These are phyloP conservation scores for Juncus effusus DNA, from an alignment of 176 grass and related monocot species.

Conservation along the genomic window DNA sequence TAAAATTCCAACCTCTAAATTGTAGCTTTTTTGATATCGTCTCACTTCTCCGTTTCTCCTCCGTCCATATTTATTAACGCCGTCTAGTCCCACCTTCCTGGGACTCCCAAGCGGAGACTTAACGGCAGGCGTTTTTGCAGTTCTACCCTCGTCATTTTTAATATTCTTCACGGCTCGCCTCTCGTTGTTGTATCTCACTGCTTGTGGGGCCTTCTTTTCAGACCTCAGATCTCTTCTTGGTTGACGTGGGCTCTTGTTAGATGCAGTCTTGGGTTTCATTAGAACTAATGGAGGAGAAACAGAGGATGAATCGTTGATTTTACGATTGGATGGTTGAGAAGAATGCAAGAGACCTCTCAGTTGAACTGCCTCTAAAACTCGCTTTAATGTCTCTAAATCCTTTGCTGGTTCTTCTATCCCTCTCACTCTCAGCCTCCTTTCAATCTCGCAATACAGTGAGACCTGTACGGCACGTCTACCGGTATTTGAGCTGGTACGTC, in stretches of 20 bases:
- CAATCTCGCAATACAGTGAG: constrained; percentile 33
- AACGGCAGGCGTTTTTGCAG: constrained; percentile 1
- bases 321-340: background rate
- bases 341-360: constrained; percentile 74
- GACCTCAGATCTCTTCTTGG: constrained; percentile 6
- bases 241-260: background rate
- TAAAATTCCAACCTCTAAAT: constrained; percentile 17
- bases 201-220: constrained; percentile 11
- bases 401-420: constrained; percentile 67
- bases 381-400: constrained; percentile 88
- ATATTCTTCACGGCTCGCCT: constrained; percentile 1
- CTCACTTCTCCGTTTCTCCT: constrained; percentile 17
- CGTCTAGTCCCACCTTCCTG: background rate
- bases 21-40: constrained; percentile 5
- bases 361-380: constrained; percentile 81
- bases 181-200: constrained; percentile 16
- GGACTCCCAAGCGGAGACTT: constrained; percentile 29
- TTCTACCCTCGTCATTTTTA: background rate
- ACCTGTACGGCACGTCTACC: background rate
- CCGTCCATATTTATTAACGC: background rate
- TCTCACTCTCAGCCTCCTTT: constrained; percentile 25
- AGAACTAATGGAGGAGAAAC: constrained; percentile 47
- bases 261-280: constrained; percentile 39
- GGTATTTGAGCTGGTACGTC: constrained; percentile 1
- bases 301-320: background rate